Percentiles rank a stretch among this genome's conserved stretches.
Conservation (phyloP, 2,329 filamentous ascomycete genomes). For the Diaporthe vaccinii region DNA sequence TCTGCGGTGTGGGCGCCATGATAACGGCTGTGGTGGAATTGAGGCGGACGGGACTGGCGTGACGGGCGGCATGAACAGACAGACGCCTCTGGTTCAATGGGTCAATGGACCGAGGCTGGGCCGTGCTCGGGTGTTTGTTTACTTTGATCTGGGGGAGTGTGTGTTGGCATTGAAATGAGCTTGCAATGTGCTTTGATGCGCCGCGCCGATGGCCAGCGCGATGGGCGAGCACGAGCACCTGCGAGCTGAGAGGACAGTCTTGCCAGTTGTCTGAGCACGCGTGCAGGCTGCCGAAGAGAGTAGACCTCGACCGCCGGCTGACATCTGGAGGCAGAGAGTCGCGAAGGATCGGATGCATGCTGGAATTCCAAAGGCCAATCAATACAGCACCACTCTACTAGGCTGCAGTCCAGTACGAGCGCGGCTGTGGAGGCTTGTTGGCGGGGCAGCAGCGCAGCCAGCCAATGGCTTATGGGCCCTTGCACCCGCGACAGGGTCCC, state of each 20-base stretch:
- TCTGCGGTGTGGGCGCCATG: constrained; percentile 47
- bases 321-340: neutral
- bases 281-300: constrained; percentile 5
- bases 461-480: neutral
- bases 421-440: constrained; percentile 28
- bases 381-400: neutral
- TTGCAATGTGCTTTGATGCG: neutral
- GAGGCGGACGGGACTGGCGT: constrained; percentile 19
- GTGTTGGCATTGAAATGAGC: constrained; percentile 15
- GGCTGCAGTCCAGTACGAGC: constrained; percentile 12
- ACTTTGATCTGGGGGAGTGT: neutral
- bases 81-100: neutral
- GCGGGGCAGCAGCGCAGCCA: constrained; percentile 14
- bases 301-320: constrained; percentile 4
- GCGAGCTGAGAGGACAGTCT: neutral
- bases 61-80: constrained; percentile 8
- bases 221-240: neutral
- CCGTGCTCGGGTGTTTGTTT: constrained; percentile 23
- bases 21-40: constrained; percentile 33
- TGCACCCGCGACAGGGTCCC: neutral
- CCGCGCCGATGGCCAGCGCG: constrained; percentile 12
- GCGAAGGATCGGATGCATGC: neutral
- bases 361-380: constrained; percentile 28
- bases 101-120: constrained; percentile 6
- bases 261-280: neutral